Base-by-base conservation (phyloP, 495 filamentous ascomycete species). In the Durotheca rogersii region DNA sequence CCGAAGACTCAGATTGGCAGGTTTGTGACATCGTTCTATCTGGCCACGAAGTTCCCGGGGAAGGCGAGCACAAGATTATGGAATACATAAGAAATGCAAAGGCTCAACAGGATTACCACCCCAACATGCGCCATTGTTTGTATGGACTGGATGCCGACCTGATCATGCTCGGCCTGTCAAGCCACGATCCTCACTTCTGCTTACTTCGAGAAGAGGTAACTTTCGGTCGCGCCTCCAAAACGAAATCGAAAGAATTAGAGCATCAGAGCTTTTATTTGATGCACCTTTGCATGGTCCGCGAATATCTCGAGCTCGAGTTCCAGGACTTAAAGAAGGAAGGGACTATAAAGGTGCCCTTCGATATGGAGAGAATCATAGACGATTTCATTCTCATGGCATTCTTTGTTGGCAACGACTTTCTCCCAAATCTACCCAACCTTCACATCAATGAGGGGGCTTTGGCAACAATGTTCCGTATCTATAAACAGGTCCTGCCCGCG, bases 21-120 rank as follows among this genome's bases (percentile, higher is more conserved):
- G 86, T 85, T 23, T 88, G 92, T 32, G 91, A 99, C 50, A 86
- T 99, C 58, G 88, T 99, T 16, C 79, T 99, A 33, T 99, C 94
- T 4, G 94, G 94, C 20, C 94, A 97, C 67, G 94, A 99, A 74
- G 91, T 96, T n/a, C 94, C 94, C 0, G 94, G 94, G 44, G 94
- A 99, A 70, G 94, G 94, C 44, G 94, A 98, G 70, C 93, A 98
- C 74, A 99, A 99, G 74, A 95, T 99, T 67, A 99, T 97, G 94
- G 94, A 99, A 68, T 97, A 97, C 66, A 99, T 99, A 67, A 86
- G 94, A 48, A 84, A 90, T 63, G 85, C 93, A 23, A 97, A 97
- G 75, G 88, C 91, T 33, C 94, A 99, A 64, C 86, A 88, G 2
- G 81, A 86, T 49, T 99, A 99, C 65, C 82, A 94, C 61, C 82